Percentiles rank a stretch among this genome's conserved stretches.
Evolutionary conservation across 495 filamentous ascomycete species (phyloP).

Genomic region (Trichocladium uniseriatum): DNA sequence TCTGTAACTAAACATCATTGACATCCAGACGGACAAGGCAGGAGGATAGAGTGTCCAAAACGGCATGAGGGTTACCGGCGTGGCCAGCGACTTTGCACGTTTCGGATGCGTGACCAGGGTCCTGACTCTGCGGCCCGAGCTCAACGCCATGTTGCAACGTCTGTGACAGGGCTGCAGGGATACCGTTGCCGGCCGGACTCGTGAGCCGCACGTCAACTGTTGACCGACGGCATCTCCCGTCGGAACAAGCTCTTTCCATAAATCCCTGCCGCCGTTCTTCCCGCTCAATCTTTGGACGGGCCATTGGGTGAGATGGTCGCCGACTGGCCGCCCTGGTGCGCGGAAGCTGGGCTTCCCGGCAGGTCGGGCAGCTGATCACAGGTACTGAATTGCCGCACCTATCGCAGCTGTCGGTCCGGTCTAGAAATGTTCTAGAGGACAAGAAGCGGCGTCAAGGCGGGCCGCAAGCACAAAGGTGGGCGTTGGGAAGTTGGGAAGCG

Average conservation of each 20-base stretch:
- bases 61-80: constrained; percentile 20
- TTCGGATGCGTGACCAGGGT: constrained; percentile 21
- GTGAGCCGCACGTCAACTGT: constrained; percentile 2
- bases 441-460: too few species aligned
- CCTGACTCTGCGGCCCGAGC: constrained; percentile 13
- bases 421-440: too few species aligned
- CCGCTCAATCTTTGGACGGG: not conserved
- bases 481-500: not conserved
- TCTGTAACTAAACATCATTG: constrained; percentile 22
- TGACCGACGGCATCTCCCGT: not conserved
- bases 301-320: too few species aligned
- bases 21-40: constrained; percentile 9
- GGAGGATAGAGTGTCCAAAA: constrained; percentile 14
- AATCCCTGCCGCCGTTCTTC: not conserved
- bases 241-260: constrained; percentile 6
- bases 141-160: not conserved
- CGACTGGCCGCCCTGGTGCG: not conserved
- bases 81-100: constrained; percentile 10
- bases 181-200: not conserved
- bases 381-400: too few species aligned
- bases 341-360: not conserved
- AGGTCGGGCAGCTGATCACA: not conserved
- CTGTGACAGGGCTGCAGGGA: not conserved
- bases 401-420: too few species aligned
- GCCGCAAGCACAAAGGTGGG: not conserved